Conservation (phyloP, 2,329 filamentous ascomycete genomes). For the Penicillium frequentans region DNA sequence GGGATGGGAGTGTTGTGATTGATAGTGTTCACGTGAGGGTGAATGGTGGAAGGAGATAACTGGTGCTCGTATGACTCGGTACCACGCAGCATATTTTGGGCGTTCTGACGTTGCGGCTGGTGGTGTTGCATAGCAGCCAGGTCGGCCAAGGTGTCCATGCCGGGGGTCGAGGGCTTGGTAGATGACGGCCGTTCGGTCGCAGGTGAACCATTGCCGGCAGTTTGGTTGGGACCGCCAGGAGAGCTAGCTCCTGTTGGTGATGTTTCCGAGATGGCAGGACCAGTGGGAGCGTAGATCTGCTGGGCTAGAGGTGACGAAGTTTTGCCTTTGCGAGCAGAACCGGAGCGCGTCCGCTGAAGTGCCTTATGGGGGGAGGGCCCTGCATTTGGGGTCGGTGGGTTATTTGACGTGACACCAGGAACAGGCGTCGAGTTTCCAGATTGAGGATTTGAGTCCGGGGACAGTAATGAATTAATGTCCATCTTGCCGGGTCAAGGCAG, state of each 20-base stretch:
- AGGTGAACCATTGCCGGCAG: conserved; percentile 33
- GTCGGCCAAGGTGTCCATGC: conserved; percentile 52
- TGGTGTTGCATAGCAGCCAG: conserved; percentile 50
- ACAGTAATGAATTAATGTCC: conserved; percentile 50
- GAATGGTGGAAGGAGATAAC: conserved; percentile 44
- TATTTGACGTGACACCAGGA: conserved; percentile 27
- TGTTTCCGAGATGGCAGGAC: conserved; percentile 31
- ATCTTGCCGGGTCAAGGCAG: conserved; percentile 28
- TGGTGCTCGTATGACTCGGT: conserved; percentile 46
- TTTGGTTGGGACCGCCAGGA: conserved; percentile 24
- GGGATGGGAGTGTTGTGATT: conserved; percentile 41
- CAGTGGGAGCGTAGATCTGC: conserved; percentile 41
- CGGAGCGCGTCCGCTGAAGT: conserved; percentile 37
- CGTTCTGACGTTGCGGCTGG: conserved; percentile 41
- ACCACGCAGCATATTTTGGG: conserved; percentile 35
- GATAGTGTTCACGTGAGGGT: conserved; percentile 39
- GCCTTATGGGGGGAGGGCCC: conserved; percentile 37
- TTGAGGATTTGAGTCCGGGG: conserved; percentile 44
- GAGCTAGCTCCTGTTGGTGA: conserved; percentile 40
- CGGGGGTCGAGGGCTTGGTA: conserved; percentile 45
- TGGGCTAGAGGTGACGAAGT: conserved; percentile 45
- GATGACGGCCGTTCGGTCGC: conserved; percentile 34
- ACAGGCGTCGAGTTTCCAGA: conserved; percentile 35
- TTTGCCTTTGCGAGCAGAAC: conserved; percentile 34
- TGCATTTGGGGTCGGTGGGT: conserved; percentile 24